Base-by-base conservation (phyloP, 2,329 filamentous ascomycete genomes). In the Ascochyta pisi region DNA sequence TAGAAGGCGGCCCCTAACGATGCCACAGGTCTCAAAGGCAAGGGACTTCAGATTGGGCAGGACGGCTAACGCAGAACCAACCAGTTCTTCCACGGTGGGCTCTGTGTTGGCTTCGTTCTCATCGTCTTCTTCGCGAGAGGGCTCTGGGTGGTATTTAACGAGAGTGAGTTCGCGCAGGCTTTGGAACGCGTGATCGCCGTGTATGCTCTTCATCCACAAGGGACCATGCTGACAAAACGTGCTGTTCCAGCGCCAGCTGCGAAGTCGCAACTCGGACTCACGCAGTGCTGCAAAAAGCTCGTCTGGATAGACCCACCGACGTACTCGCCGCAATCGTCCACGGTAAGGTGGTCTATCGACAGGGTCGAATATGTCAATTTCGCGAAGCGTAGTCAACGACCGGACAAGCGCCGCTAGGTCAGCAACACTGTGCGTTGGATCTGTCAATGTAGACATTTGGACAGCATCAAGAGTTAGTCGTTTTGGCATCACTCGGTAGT, bases 401-500 rank as follows among this genome's bases (percentile, higher is more conserved):
- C 81, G 79, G 19, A 96, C 78, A 45, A 96, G 74, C 24, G 79
- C 76, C 35, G 78, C 71, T 19, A 90, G 69, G 56, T 87, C 82
- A 52, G 87, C 78, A 22, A 84, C 81, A 10, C 82, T 83, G 38
- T 79, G 77, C 2, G 81, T 78, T 12, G 79, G 80, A 67, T 82
- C 82, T 48, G 80, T 81, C 63, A 84, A 83, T 37, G 81, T 76
- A 46, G 86, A 80, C 54, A 77, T 83, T 64, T 73, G 83, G 34
- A 81, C 83, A 10, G 89, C 86, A 67, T 95, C 88, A 43, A 96
- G 79, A 54, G 86, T 84, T 22, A 96, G 76, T 7, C 83, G 81
- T 67, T 88, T 84, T 45, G 95, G 82, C 77, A 92, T 96, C 63
- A 81, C 81, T 37, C 84, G 81, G 71, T 94, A 94, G 59, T 90